Base-by-base conservation (phyloP, 2,329 filamentous ascomycete species). In the Gaeumannomyces tritici region DNA sequence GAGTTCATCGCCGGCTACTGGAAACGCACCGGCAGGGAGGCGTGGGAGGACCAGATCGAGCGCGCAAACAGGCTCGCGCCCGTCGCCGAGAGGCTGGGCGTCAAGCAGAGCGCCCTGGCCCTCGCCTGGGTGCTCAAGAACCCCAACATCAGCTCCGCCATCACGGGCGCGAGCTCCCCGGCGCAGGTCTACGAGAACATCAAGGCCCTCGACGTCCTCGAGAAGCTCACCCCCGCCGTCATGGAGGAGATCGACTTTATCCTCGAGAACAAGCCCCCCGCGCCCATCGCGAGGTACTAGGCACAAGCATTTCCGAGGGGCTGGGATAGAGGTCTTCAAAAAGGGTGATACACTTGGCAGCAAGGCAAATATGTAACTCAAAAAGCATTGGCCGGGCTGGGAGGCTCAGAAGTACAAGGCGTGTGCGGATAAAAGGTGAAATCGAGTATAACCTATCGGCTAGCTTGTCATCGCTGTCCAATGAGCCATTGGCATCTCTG, bases 61-160 rank as follows among this genome's bases (percentile, higher is more conserved):
- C 81, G 82, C 71, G 83, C 89, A 63, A 82, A 80, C 67, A 78
- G 80, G 69, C 74, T 86, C 65, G 75, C 83, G 77, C 78, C 83
- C 60, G 80, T 92, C 66, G 88, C 89, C 2, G 80, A 89, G 62
- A 80, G 79, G 67, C 75, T 91, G 55, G 85, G 81, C 15, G 78
- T 87, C 64, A 84, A 82, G 71, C 73, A 79, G 74, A 78, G 76
- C 68, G 76, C 78, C 61, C 75, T 88, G 56, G 83, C 85, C 0
- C 75, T 87, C 58, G 84, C 83, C 1, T 88, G 85, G 85, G 82
- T 85, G 18, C 74, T 88, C 59, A 82, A 79, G 70, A 88, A 88
- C 70, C 79, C 80, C 66, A 81, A 84, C 63, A 81, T 87, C 59
- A 85, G 82, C 70, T 82, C 80, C 21, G 84, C 83, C 57, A 87